Evolutionary conservation across 352 stramenopile genomes (phyloP).

Genomic region (Phytophthora sojae): DNA sequence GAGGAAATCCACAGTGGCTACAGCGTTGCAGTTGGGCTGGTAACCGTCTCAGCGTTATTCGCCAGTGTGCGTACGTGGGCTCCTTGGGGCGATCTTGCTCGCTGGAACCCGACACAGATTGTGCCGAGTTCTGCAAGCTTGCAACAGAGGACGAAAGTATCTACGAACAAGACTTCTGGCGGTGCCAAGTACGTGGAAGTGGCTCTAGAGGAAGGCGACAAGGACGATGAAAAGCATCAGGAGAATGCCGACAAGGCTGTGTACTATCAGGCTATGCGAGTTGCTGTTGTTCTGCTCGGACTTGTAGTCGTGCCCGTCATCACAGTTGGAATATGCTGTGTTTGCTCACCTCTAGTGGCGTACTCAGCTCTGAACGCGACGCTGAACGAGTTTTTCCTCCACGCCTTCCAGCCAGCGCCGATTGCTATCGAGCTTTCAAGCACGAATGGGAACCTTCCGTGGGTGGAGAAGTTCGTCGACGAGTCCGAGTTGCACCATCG

Average conservation of each 20-base stretch:
- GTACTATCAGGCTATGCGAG: background rate
- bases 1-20: conserved; percentile 38
- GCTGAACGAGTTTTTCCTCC: conserved; percentile 10
- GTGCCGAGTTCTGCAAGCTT: background rate
- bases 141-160: background rate
- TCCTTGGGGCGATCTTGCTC: conserved; percentile 6
- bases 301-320: conserved; percentile 3
- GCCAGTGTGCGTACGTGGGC: conserved; percentile 2
- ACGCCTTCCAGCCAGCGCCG: conserved; percentile 10
- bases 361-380: conserved; percentile 6
- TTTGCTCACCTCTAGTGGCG: conserved; percentile 5
- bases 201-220: background rate
- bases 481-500: background rate
- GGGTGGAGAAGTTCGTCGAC: conserved; percentile 15
- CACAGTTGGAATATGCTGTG: background rate
- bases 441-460: background rate
- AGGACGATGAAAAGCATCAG: background rate
- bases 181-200: conserved; percentile 8
- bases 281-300: conserved; percentile 4
- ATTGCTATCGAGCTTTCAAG: background rate
- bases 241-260: background rate
- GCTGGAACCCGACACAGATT: conserved; percentile 13
- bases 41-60: conserved; percentile 14
- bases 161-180: background rate
- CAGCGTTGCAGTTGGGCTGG: conserved; percentile 12